Evolutionary conservation across 2,329 filamentous ascomycete genomes (phyloP).

Genomic region (Emydomyces testavorans): DNA sequence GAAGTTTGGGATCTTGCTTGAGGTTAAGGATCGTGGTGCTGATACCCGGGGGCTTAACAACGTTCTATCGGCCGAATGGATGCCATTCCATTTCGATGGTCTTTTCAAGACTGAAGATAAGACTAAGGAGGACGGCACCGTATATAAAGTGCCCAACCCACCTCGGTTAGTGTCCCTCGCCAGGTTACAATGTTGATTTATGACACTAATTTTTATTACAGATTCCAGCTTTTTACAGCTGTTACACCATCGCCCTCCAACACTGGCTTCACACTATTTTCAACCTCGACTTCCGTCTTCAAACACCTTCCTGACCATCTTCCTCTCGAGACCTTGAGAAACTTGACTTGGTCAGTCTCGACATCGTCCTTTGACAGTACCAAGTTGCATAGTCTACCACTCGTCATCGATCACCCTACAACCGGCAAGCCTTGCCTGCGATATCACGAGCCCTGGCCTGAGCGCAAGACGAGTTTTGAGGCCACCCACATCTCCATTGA

Average conservation of each 20-base stretch:
- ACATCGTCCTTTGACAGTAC: constrained; percentile 3
- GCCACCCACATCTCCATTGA: constrained; percentile 4
- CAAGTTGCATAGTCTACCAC: background rate
- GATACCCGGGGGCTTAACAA: constrained; percentile 3
- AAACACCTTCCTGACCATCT: constrained; percentile 2
- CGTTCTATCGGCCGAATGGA: constrained; percentile 5
- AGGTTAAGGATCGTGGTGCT: constrained; percentile 2
- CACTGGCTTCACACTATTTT: constrained; percentile 4
- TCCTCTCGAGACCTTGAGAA: background rate
- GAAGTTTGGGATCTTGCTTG: constrained; percentile 5
- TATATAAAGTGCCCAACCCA: background rate
- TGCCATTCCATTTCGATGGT: constrained; percentile 6
- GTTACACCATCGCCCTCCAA: constrained; percentile 2
- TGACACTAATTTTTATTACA: background rate
- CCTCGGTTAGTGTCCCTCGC: background rate
- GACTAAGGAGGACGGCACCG: constrained; percentile 1
- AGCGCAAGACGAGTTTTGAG: constrained; percentile 4
- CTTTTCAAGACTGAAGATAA: background rate
- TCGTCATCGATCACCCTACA: constrained; percentile 3
- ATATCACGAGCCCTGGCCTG: constrained; percentile 2
- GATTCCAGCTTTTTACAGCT: constrained; percentile 3
- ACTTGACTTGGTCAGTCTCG: constrained; percentile 2
- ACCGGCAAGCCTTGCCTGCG: constrained; percentile 4
- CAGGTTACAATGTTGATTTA: background rate
- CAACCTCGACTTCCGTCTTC: background rate